Conservation (phyloP, 768 basidiomycete species). For the Vishniacozyma victoriae region DNA sequence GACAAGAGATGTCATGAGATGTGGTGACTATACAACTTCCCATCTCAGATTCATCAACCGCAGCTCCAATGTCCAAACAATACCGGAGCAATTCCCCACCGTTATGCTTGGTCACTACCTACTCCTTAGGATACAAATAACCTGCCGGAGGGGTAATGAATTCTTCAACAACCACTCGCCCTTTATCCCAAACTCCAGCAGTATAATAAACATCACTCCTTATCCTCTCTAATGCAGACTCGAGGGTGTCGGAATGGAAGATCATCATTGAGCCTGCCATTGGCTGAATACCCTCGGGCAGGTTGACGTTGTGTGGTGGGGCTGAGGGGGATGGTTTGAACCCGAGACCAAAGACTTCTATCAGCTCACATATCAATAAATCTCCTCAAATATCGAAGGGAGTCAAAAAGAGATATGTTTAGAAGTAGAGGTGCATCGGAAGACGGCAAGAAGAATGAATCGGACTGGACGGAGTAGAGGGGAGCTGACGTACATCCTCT, state of each 20-base stretch:
- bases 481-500: neutral
- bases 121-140: neutral
- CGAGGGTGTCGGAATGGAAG: conserved; percentile 14
- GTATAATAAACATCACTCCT: conserved; percentile 31
- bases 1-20: too few relatives aligned
- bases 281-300: neutral
- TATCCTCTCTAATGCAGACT: conserved; percentile 26
- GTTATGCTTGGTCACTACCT: too few relatives aligned
- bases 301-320: neutral
- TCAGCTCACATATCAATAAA: neutral
- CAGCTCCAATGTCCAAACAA: too few relatives aligned
- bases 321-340: neutral
- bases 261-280: conserved; percentile 28
- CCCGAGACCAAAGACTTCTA: neutral
- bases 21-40: too few relatives aligned
- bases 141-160: neutral
- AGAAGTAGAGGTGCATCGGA: neutral
- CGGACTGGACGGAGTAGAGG: neutral
- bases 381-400: neutral
- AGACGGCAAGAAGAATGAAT: neutral
- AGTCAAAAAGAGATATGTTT: neutral
- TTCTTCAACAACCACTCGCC: conserved; percentile 18
- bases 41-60: too few relatives aligned
- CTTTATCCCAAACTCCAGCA: conserved; percentile 36
- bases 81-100: too few relatives aligned